Conservation (phyloP, 805 yeast genomes). For the Metschnikowia lochheadii region DNA sequence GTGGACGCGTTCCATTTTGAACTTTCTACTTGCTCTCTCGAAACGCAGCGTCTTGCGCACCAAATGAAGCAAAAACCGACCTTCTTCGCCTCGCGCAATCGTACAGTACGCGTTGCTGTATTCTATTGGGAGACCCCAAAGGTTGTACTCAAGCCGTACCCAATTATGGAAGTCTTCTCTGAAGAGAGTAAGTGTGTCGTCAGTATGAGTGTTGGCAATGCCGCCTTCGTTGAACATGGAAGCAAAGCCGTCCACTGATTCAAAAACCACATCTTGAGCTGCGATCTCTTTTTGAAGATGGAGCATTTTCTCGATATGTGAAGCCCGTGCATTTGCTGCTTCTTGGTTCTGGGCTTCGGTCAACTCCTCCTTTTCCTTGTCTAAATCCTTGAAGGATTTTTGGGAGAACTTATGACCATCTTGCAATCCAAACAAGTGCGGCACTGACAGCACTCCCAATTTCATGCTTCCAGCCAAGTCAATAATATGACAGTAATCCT, state of each 20-base stretch:
- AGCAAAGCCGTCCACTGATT: slow-evolving; percentile 37
- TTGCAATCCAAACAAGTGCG: slow-evolving; percentile 43
- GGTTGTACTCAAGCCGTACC: slow-evolving; percentile 30
- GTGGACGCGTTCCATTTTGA: slow-evolving; percentile 17
- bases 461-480: slow-evolving; percentile 67
- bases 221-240: slow-evolving; percentile 11
- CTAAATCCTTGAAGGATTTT: slow-evolving; percentile 14
- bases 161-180: slow-evolving; percentile 16
- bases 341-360: slow-evolving; percentile 1
- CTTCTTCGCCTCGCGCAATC: slow-evolving; percentile 5
- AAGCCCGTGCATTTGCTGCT: slow-evolving; percentile 11
- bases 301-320: slow-evolving; percentile 11
- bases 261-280: slow-evolving; percentile 25
- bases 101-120: slow-evolving; percentile 6
- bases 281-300: slow-evolving; percentile 10
- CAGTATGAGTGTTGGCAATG: slow-evolving; percentile 8
- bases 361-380: slow-evolving; percentile 8
- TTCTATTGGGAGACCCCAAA: slow-evolving; percentile 27
- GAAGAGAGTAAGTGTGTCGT: slow-evolving; percentile 15
- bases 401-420: slow-evolving; percentile 22
- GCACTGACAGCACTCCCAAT: slow-evolving; percentile 53
- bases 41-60: neutral
- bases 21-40: slow-evolving; percentile 15
- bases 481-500: slow-evolving; percentile 64
- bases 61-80: slow-evolving; percentile 4